A percentile compares a stretch with the other conserved stretches of the same genome.
phyloP scores from a whole-genome alignment of 2,329 filamentous ascomycete genomes.

The Arthrobotrys sphaeroides region DNA sequence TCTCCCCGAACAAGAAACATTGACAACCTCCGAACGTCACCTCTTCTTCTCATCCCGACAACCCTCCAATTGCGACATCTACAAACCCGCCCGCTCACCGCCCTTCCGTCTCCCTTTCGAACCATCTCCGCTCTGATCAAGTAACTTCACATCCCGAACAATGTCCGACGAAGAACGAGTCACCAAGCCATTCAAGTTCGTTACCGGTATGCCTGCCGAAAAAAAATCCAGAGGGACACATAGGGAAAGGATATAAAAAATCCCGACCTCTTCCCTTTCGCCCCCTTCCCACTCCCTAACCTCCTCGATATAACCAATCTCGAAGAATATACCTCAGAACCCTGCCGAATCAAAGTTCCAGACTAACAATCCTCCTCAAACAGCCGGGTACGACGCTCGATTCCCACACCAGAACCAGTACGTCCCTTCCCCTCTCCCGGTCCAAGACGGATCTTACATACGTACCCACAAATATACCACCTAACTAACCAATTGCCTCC shows the following conservation, averaged over 20 bases:
- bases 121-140: background rate
- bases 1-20: conserved; percentile 5
- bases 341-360: background rate
- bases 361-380: conserved; percentile 56
- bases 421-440: conserved; percentile 12
- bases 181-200: conserved; percentile 99
- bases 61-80: background rate
- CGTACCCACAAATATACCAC: background rate
- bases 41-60: background rate
- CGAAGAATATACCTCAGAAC: background rate
- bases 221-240: no score
- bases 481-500: conserved; percentile 7
- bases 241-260: no score
- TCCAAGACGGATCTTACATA: background rate
- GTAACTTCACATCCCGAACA: conserved; percentile 46
- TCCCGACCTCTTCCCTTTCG: conserved; percentile 59
- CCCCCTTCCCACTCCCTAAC: no score
- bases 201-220: conserved; percentile 92
- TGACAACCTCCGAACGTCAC: conserved; percentile 33
- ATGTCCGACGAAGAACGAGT: conserved; percentile 91
- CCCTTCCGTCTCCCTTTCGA: conserved; percentile 4
- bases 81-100: background rate
- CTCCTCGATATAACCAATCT: background rate
- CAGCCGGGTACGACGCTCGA: conserved; percentile 92
- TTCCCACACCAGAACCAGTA: conserved; percentile 97